These are phyloP conservation scores for Scytalidium lignicola DNA, from an alignment of 2,329 filamentous ascomycete species.

Conservation along the genomic window DNA sequence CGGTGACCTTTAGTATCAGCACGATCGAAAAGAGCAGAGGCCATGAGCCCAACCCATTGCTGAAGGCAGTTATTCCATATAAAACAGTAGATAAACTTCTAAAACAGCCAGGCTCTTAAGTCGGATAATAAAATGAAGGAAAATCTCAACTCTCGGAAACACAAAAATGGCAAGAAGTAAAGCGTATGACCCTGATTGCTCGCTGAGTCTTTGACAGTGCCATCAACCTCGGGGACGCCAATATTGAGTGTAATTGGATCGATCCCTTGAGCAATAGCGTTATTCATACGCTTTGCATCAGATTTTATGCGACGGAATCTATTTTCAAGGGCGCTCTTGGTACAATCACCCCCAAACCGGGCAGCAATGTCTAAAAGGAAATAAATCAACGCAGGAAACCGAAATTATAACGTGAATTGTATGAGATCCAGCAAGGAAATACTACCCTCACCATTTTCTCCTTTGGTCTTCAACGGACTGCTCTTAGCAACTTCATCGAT, in stretches of 20 bases:
- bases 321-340: slow-evolving; percentile 31
- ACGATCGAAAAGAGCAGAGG: too few species aligned
- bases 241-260: slow-evolving; percentile 31
- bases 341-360: slow-evolving; percentile 29
- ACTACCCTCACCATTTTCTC: slow-evolving; percentile 2
- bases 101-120: too few species aligned
- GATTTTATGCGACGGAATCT: slow-evolving; percentile 34
- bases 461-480: slow-evolving; percentile 12
- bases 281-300: slow-evolving; percentile 31
- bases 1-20: too few species aligned
- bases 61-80: too few species aligned
- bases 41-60: too few species aligned
- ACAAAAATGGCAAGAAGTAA: background rate
- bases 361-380: slow-evolving; percentile 14
- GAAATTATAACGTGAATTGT: background rate
- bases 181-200: slow-evolving; percentile 7
- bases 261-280: slow-evolving; percentile 22
- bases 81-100: too few species aligned
- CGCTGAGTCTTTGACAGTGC: slow-evolving; percentile 2
- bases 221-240: slow-evolving; percentile 10
- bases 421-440: background rate
- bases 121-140: too few species aligned
- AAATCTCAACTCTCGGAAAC: too few species aligned
- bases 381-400: slow-evolving; percentile 13
- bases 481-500: slow-evolving; percentile 8